A percentile compares a stretch with the other conserved stretches of the same genome.
Conservation (phyloP, 1,139 yeast species). For the Maudiozyma humilis region DNA sequence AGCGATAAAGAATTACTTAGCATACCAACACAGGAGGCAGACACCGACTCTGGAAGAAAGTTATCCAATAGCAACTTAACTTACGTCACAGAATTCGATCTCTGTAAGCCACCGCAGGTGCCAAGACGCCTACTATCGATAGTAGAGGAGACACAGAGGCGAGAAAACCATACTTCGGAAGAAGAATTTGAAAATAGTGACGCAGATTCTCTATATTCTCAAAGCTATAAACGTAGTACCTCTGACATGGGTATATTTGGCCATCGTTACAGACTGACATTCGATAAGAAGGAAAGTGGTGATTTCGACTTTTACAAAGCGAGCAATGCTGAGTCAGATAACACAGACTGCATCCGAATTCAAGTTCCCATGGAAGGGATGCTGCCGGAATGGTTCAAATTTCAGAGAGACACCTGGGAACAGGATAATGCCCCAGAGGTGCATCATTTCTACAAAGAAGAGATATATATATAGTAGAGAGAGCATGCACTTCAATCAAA, state of each 20-base stretch:
- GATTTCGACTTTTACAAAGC: constrained; percentile 26
- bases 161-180: background rate
- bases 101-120: constrained; percentile 25
- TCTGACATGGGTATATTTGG: constrained; percentile 30
- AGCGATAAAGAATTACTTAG: background rate
- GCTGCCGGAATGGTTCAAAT: constrained; percentile 65
- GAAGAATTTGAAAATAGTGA: constrained; percentile 4
- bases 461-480: constrained; percentile 19
- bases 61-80: constrained; percentile 10
- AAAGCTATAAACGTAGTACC: constrained; percentile 14
- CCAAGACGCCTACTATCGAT: constrained; percentile 25
- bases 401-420: constrained; percentile 60
- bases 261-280: constrained; percentile 28
- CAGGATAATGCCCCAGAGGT: constrained; percentile 32
- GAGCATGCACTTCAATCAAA: too few relatives aligned
- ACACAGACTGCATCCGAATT: constrained; percentile 31
- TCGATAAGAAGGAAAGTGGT: constrained; percentile 26
- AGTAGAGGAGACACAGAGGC: constrained; percentile 13
- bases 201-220: background rate
- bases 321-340: constrained; percentile 5
- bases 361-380: constrained; percentile 53
- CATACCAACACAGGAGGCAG: background rate
- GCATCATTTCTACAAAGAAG: constrained; percentile 29
- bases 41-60: constrained; percentile 6
- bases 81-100: constrained; percentile 26